phyloP scores from a whole-genome alignment of 495 filamentous ascomycete genomes.

The Lepidopterella palustris region DNA sequence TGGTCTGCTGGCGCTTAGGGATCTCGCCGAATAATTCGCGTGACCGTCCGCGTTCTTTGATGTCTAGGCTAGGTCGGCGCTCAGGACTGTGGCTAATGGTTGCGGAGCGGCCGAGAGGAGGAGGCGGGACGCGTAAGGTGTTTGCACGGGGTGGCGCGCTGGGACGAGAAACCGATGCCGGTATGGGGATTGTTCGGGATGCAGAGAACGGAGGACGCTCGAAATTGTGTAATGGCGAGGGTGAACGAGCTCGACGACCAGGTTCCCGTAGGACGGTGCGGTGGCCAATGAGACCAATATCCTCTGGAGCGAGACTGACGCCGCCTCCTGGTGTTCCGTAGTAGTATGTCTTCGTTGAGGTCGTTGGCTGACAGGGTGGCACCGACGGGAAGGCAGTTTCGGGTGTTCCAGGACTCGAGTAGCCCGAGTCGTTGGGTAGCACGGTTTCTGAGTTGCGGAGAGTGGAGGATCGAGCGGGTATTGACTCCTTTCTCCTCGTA shows the following conservation, averaged over 20 bases:
- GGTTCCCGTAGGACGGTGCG: slow-evolving; percentile 25
- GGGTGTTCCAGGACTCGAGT: slow-evolving; percentile 19
- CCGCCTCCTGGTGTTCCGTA: slow-evolving; percentile 7
- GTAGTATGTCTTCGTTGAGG: slow-evolving; percentile 18
- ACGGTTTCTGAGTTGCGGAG: slow-evolving; percentile 21
- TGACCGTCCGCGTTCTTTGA: slow-evolving; percentile 14
- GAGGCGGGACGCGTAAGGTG: slow-evolving; percentile 5
- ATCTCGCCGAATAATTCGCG: slow-evolving; percentile 19
- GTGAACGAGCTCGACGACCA: slow-evolving; percentile 14
- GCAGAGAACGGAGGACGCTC: slow-evolving; percentile 15
- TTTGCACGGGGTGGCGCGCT: not conserved
- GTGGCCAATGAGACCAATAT: slow-evolving; percentile 20
- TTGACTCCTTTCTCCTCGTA: slow-evolving; percentile 20
- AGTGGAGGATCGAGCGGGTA: slow-evolving; percentile 3
- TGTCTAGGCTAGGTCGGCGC: not conserved
- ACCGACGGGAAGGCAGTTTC: slow-evolving; percentile 13
- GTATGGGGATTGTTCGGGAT: slow-evolving; percentile 6
- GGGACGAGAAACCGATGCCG: not conserved
- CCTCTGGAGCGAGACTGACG: slow-evolving; percentile 8
- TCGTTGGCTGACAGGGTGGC: slow-evolving; percentile 2
- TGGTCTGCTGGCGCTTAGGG: slow-evolving; percentile 8
- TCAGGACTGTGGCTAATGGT: slow-evolving; percentile 11
- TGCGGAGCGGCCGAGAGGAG: slow-evolving; percentile 20
- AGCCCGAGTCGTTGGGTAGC: slow-evolving; percentile 17
- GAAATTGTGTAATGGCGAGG: slow-evolving; percentile 11